Evolutionary conservation across 805 yeast species (phyloP), one percentile per base, ranked within the genome.

Genomic region (Kazachstania psychrophila): DNA sequence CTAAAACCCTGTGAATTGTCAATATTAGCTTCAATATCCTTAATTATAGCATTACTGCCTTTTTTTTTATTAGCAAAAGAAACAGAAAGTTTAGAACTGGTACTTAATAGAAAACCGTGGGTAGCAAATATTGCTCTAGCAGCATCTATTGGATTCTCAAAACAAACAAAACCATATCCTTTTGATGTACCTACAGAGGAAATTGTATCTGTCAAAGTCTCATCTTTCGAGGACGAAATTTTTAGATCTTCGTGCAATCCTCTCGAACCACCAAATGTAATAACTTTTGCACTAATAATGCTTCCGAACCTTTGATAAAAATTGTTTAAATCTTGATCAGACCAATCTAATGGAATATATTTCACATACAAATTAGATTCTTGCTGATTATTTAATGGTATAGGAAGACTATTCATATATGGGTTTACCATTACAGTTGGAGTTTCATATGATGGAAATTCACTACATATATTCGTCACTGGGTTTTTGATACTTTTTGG

Each of bases 91-190:
- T 61, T 65, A 47, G 71, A 72, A 33, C 76, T 77, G 70, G 72
- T 73, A 72, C 47, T 42, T 9, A 57, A 30, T 28, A 39, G 49
- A 23, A 37, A 42, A 3, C 58, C 52, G 33, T 56, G 50, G 3
- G 61, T 78, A 36, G 70, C 77, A 31, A 73, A 71, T 38, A 80
- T 74, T 12, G 94, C 89, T 49, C 69, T 65, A 33, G 75, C 71
- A 6, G 94, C 92, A 51, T 77, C 72, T 33, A 73, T 63, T 38
- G 82, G 79, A 43, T 63, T 64, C 49, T 74, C 76, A 53, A 71
- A 84, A 60, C 86, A 81, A 37, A 83, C 84, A 63, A 84, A 84
- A 31, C 92, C 94, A 54, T 79, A 84, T 15, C 92, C 88, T 54
- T 77, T 73, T 16, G 89, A 79, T 9, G 27, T 15, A 9, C 31